Evolutionary conservation across 257 asterid species (phyloP), one percentile per base, ranked within the genome.

Genomic region (Rehmannia glutinosa): DNA sequence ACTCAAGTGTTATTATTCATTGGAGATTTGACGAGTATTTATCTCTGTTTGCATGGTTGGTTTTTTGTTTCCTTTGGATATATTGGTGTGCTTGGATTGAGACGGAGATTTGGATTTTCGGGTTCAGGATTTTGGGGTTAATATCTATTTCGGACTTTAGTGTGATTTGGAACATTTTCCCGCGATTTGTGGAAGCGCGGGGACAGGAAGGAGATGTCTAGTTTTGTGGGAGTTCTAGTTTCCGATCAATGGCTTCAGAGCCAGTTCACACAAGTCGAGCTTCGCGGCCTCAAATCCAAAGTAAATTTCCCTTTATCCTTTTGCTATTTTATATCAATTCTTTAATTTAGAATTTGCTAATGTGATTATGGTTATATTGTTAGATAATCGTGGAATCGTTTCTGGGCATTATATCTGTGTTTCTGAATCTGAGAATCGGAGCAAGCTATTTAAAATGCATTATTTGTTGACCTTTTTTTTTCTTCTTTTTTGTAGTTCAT

Each of bases 231-330:
- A 56, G 96, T 92, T 75, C 24, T 89, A 41, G 94, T 92, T 69
- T 85, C 98, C 73, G 98, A 89, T 85, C 96, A 91, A 79, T 91
- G 91, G 96, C 96, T 92, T 74, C 96, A 92, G 64, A 89, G 95
- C 71, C 95, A 92, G 82, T 92, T 92, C 80, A 89, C 98, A 8
- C 98, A 92, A 78, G 96, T 87, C 46, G 97, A 89, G 80, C 96
- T 89, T 63, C 96, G 92, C 30, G 71, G 84, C 77, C 96, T 89
- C 67, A 85, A 89, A 83, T 81, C 95, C 77, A 92, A 85, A 70
- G 98, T 92, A 87, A 51, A 19, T 43, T 23, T 30, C 70, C 68
- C 20, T 36, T 30, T 13, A 15, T 62, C 35, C n/a, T 28, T 55
- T 25, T 35, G 58, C 9, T 61, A n/a, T 25, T 39, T 41, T 43